Base-by-base conservation (phyloP, 768 basidiomycete species). In the Fomitopsis pulvina region DNA sequence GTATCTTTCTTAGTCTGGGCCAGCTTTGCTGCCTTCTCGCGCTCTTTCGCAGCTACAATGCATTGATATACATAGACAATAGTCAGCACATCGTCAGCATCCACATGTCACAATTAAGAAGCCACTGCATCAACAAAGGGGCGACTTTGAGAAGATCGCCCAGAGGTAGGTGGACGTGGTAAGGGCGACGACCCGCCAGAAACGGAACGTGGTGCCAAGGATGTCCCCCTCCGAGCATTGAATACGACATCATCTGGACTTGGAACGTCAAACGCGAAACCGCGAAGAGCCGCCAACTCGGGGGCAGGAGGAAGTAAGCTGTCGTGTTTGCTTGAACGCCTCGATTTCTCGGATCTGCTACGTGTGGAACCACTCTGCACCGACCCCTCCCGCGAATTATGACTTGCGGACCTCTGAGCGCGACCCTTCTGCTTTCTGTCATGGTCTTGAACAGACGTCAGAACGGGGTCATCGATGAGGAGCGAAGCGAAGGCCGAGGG, bases 161-260 rank as follows among this genome's bases (percentile, higher is more conserved):
- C 52, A 30, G 56, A 59, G 56, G 57, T 48, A 45, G 50, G 29
- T 26, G 40, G 41, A 46, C 45, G 47, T 45, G 45, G 32, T 28
- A 41, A 30, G 41, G 48, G 55, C 45, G 46, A 40, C 42, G 51
- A 52, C n/a, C n/a, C 30, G 66, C 67, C 48, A 71, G 69, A 25
- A 64, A 71, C 46, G 83, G 68, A 37, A 20, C 70, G 68, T 48
- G 74, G 69, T 10, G 66, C 73, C 42, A 86, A 67, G 26, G 81
- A 68, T 3, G 92, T 87, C 41, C 87, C 87, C 47, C 78, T 81
- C 43, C 92, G 80, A 47, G 92, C 89, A 57, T 80, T 80, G 58
- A 87, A 71, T 8, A 97, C 82, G 54, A 89, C 68, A 60, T 97
- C 95, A 57, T 98, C 95, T 20, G 95, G 95, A 66, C 93, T 96